Evolutionary conservation across 2,329 filamentous ascomycete species (phyloP).

Genomic region (Paraconiothyrium sp.): DNA sequence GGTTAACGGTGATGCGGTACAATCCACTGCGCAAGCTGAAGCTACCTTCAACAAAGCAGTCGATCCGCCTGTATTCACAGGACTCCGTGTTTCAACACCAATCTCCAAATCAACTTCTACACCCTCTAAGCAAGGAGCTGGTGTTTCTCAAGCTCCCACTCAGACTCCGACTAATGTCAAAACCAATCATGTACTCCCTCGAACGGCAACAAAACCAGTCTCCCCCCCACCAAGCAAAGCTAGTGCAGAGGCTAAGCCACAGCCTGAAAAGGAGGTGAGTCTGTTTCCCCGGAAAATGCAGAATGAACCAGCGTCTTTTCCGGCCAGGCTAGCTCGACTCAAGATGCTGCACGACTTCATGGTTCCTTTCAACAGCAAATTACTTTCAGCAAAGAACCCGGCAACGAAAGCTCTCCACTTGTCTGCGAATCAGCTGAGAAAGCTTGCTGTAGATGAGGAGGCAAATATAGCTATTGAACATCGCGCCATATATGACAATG

Average conservation of each 20-base stretch:
- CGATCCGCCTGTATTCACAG: conserved; percentile 34
- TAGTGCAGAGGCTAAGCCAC: conserved; percentile 21
- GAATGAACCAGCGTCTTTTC: conserved; percentile 53
- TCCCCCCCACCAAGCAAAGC: conserved; percentile 42
- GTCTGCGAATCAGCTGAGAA: conserved; percentile 73
- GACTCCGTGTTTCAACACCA: conserved; percentile 32
- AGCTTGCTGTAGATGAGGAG: conserved; percentile 78
- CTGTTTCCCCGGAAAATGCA: conserved; percentile 75
- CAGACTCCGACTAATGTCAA: conserved; percentile 20
- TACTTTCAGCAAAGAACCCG: conserved; percentile 62
- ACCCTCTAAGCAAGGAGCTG: conserved; percentile 17
- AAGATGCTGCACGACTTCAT: conserved; percentile 73
- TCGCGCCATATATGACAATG: conserved; percentile 77
- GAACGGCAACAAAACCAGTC: conserved; percentile 39
- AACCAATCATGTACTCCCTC: conserved; percentile 22
- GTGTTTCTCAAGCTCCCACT: conserved; percentile 3
- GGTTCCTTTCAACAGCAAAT: conserved; percentile 71
- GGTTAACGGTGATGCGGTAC: conserved; percentile 31
- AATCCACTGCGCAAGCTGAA: conserved; percentile 12
- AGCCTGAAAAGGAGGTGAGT: conserved; percentile 55
- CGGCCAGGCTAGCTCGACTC: conserved; percentile 54
- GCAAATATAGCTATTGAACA: conserved; percentile 75
- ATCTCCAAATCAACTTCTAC: conserved; percentile 21
- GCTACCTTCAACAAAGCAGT: conserved; percentile 2
- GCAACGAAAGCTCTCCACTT: conserved; percentile 66